These are phyloP conservation scores for Arthrobotrys iridis DNA, from an alignment of 2,329 filamentous ascomycete species.

Conservation along the genomic window DNA sequence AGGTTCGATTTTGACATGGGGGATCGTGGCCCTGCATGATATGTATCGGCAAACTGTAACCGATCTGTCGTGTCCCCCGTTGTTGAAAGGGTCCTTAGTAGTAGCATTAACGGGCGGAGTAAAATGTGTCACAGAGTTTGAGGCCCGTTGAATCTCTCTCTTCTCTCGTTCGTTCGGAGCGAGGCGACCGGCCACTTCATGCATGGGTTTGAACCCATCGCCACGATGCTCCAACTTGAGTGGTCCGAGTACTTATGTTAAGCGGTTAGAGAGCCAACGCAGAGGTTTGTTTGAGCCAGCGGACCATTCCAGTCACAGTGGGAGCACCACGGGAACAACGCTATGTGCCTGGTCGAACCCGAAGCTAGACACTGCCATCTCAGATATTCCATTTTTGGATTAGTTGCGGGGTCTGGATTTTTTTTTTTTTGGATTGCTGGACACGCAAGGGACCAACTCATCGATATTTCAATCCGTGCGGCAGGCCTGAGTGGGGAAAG, in stretches of 20 bases:
- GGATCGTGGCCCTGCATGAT: slow-evolving; percentile 27
- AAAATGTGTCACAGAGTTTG: slow-evolving; percentile 14
- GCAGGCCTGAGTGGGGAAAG: slow-evolving; percentile 9
- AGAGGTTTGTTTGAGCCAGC: slow-evolving; percentile 15
- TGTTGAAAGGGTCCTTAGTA: slow-evolving; percentile 1
- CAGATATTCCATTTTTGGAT: not conserved
- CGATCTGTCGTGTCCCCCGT: slow-evolving; percentile 17
- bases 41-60: not conserved
- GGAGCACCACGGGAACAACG: not conserved
- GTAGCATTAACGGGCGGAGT: not conserved
- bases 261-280: too few species aligned
- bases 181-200: slow-evolving; percentile 35
- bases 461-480: slow-evolving; percentile 13
- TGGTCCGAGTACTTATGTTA: too few species aligned
- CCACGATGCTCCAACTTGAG: too few species aligned
- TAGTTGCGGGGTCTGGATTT: not conserved
- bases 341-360: not conserved
- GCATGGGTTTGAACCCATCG: too few species aligned
- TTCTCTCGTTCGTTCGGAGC: slow-evolving; percentile 14
- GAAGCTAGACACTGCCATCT: not conserved
- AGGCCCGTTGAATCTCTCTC: slow-evolving; percentile 6
- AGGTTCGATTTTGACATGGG: not conserved
- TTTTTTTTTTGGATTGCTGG: slow-evolving; percentile 1
- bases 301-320: not conserved
- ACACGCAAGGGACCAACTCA: slow-evolving; percentile 18